Evolutionary conservation across 768 basidiomycete genomes (phyloP).

Genomic region (Boletus coccyginus): DNA sequence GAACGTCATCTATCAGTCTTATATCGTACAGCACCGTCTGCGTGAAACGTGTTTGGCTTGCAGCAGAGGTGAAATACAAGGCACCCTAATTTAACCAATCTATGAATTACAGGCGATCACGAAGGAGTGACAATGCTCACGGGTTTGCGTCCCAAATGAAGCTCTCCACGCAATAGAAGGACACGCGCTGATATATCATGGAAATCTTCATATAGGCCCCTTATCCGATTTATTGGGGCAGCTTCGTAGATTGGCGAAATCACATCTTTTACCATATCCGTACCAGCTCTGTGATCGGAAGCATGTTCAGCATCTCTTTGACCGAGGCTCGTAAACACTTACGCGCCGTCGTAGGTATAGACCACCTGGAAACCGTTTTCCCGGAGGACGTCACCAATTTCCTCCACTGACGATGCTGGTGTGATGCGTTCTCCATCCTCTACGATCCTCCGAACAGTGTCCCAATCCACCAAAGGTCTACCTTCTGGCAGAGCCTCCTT

Average conservation of each 20-base stretch:
- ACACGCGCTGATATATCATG: constrained; percentile 33
- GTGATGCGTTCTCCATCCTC: constrained; percentile 20
- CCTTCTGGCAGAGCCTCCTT: constrained; percentile 5
- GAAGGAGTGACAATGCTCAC: constrained; percentile 17
- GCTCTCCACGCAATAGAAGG: constrained; percentile 39
- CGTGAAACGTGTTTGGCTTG: constrained; percentile 26
- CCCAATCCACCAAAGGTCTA: constrained; percentile 26
- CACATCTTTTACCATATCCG: constrained; percentile 40
- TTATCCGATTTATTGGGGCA: constrained; percentile 31
- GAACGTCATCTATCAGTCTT: constrained; percentile 21
- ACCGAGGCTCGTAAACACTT: constrained; percentile 16
- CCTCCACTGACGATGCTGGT: constrained; percentile 22
- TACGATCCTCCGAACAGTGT: constrained; percentile 18
- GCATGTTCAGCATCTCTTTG: background rate
- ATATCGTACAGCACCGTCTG: constrained; percentile 33
- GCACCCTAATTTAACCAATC: constrained; percentile 24
- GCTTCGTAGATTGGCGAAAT: constrained; percentile 34
- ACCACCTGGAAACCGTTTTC: constrained; percentile 41
- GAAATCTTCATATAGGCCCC: constrained; percentile 41
- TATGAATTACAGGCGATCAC: background rate
- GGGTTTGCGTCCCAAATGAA: constrained; percentile 38
- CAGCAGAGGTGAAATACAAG: constrained; percentile 33
- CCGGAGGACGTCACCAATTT: constrained; percentile 32
- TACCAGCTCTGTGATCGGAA: constrained; percentile 30
- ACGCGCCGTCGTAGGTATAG: constrained; percentile 42